Conservation (phyloP, 23 red algal species). For the Chondrus crispus region DNA sequence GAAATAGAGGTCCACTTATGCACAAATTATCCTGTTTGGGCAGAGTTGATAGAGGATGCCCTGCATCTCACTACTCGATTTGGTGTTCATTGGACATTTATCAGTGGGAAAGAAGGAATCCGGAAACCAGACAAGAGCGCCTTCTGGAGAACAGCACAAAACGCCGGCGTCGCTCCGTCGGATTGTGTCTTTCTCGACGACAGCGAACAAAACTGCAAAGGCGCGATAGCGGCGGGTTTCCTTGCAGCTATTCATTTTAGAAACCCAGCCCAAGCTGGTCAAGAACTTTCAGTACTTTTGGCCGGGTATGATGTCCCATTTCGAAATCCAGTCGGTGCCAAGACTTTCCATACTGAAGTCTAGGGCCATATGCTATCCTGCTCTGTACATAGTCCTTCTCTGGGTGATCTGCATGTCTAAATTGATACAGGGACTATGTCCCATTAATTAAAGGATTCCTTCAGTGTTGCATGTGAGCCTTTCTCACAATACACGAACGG, state of each 20-base stretch:
- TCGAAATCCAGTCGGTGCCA: too few species aligned
- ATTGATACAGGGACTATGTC: too few species aligned
- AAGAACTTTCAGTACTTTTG: slow-evolving; percentile 14
- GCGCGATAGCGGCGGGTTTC: slow-evolving; percentile 63
- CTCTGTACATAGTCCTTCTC: too few species aligned
- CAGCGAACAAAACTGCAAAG: slow-evolving; percentile 68
- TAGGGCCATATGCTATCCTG: too few species aligned
- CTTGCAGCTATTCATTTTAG: slow-evolving; percentile 48
- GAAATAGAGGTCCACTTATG: slow-evolving; percentile 68
- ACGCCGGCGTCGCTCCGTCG: slow-evolving; percentile 30
- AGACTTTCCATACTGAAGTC: too few species aligned
- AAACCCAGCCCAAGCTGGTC: slow-evolving; percentile 33
- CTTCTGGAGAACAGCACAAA: slow-evolving; percentile 39
- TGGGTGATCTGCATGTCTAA: too few species aligned
- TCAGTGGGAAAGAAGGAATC: slow-evolving; percentile 79
- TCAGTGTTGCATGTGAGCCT: too few species aligned
- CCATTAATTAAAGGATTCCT: too few species aligned
- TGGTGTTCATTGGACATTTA: slow-evolving; percentile 74
- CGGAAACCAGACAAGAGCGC: slow-evolving; percentile 78
- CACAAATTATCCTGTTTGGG: slow-evolving; percentile 90
- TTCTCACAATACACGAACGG: too few species aligned
- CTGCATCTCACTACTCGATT: slow-evolving; percentile 53
- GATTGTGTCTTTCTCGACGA: slow-evolving; percentile 86
- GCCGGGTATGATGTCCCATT: too few species aligned
- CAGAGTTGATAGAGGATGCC: slow-evolving; percentile 68